Percentiles rank a stretch among this genome's conserved stretches.
phyloP scores from a whole-genome alignment of 257 asterid species.

The Cordia subcordata region DNA sequence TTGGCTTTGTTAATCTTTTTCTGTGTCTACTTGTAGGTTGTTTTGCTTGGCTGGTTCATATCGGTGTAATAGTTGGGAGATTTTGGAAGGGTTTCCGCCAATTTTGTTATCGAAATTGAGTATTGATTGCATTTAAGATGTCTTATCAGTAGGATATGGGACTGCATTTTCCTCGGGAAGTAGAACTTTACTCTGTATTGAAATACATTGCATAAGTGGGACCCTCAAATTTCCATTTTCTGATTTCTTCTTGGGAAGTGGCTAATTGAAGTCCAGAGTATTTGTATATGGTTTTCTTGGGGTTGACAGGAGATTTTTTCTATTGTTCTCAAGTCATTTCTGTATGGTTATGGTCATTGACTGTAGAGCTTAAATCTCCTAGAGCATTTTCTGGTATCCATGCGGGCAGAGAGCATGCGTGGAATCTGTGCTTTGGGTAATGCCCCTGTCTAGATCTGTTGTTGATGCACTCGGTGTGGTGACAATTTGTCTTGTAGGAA shows the following conservation, averaged over 20 bases:
- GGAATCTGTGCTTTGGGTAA: conserved; percentile 69
- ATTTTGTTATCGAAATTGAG: no score
- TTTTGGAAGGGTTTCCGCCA: no score
- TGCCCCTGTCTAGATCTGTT: conserved; percentile 72
- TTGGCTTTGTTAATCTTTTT: neutral
- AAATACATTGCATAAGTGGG: no score
- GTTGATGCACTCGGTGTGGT: conserved; percentile 90
- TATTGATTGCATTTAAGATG: no score
- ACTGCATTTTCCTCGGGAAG: no score
- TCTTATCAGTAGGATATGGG: no score
- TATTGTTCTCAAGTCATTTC: conserved; percentile 6
- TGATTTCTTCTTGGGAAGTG: no score
- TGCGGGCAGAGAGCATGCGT: conserved; percentile 88
- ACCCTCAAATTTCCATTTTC: no score
- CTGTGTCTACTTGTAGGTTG: neutral
- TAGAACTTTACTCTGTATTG: no score
- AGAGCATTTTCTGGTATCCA: conserved; percentile 40
- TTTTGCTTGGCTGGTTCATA: no score
- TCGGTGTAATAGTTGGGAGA: no score
- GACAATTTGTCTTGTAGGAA: conserved; percentile 62
- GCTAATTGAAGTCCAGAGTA: no score
- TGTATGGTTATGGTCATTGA: conserved; percentile 8
- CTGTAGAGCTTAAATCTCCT: conserved; percentile 12
- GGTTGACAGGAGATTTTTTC: conserved; percentile 15
- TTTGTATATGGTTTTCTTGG: conserved; percentile 27